Conservation (phyloP, 805 yeast genomes). For the Yamadazyma takamatsuzukensis region DNA sequence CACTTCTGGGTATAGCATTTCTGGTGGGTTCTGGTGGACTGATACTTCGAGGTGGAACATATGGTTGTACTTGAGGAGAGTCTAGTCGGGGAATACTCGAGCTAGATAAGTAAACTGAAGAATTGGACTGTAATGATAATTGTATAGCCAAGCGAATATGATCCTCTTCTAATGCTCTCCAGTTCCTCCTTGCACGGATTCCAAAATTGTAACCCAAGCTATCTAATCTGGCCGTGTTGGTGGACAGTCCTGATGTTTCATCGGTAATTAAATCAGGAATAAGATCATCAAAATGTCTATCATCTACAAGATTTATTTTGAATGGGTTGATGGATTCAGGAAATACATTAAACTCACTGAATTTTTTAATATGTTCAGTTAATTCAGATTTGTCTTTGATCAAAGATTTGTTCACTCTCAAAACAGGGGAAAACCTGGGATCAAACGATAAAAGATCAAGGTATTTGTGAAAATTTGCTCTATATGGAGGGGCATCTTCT, state of each 20-base stretch:
- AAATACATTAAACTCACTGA: conserved; percentile 17
- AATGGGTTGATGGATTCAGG: conserved; percentile 20
- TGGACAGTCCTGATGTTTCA: too few species aligned
- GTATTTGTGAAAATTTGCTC: conserved; percentile 20
- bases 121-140: too few species aligned
- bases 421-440: conserved; percentile 22
- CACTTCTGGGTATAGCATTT: too few species aligned
- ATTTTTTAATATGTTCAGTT: conserved; percentile 12
- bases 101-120: too few species aligned
- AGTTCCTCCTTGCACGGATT: background rate
- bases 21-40: too few species aligned
- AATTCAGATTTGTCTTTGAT: conserved; percentile 12
- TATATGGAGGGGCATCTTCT: conserved; percentile 23
- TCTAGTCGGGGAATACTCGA: too few species aligned
- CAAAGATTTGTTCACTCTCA: conserved; percentile 19
- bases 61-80: too few species aligned
- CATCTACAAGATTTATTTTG: conserved; percentile 22
- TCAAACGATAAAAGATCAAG: conserved; percentile 25
- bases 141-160: background rate
- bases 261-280: conserved; percentile 15
- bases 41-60: too few species aligned
- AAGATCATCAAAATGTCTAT: conserved; percentile 19
- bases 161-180: background rate
- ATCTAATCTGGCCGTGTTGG: too few species aligned
- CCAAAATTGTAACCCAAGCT: background rate